These are phyloP conservation scores for Escallonia rubra DNA, from an alignment of 129 eudicot genomes.

Conservation along the genomic window DNA sequence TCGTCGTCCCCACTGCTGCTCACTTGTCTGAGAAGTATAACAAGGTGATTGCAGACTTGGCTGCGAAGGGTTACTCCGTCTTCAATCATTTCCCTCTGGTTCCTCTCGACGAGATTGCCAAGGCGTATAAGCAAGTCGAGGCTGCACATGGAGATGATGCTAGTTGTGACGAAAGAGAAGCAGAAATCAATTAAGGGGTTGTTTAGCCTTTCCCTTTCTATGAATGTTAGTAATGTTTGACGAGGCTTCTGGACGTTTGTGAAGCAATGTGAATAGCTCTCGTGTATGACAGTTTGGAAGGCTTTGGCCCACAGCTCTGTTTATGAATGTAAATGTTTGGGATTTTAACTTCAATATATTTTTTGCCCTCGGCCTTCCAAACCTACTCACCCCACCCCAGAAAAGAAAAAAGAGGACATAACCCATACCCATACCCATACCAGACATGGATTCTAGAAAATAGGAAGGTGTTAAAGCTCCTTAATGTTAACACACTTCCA, in stretches of 20 bases:
- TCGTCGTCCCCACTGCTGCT: constrained; percentile 45
- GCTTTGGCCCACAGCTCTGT: background rate
- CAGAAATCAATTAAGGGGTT: background rate
- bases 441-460: too few relatives aligned
- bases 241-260: background rate
- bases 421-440: too few relatives aligned
- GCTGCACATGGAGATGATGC: constrained; percentile 24
- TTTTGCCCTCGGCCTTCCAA: too few relatives aligned
- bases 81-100: constrained; percentile 44
- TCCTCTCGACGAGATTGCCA: constrained; percentile 52
- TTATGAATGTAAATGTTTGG: too few relatives aligned
- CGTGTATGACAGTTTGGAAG: background rate
- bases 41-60: constrained; percentile 22
- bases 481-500: too few relatives aligned
- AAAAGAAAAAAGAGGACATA: too few relatives aligned
- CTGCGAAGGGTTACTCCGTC: constrained; percentile 37
- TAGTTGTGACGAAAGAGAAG: constrained; percentile 17
- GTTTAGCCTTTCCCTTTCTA: background rate
- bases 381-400: too few relatives aligned
- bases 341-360: too few relatives aligned
- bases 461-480: too few relatives aligned
- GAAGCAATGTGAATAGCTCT: constrained; percentile 1
- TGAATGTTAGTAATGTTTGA: too few relatives aligned
- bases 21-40: constrained; percentile 46
- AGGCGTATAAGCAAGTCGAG: constrained; percentile 62